Percentiles rank a stretch among this genome's conserved stretches.
Conservation (phyloP, 768 basidiomycete species). For the Suillus placidus region DNA sequence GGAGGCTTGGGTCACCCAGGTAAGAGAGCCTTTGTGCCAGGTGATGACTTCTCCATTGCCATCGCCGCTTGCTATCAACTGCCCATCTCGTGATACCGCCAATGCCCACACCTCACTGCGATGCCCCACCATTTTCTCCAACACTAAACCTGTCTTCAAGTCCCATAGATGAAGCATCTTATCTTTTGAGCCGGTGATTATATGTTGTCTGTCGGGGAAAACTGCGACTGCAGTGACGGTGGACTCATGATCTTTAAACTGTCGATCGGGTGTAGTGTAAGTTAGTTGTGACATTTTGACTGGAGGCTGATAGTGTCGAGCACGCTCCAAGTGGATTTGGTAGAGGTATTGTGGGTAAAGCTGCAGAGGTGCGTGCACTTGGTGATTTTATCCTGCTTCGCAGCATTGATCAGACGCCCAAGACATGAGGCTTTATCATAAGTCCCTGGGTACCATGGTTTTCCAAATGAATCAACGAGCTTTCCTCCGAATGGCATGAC, state of each 20-base stretch:
- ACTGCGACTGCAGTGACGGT: not conserved
- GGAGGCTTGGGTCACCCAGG: too few relatives aligned
- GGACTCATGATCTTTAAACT: not conserved
- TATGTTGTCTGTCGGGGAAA: not conserved
- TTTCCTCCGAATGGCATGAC: not conserved
- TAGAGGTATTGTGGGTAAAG: not conserved
- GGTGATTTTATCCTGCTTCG: not conserved
- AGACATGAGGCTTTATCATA: not conserved
- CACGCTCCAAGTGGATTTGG: not conserved
- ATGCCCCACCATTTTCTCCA: not conserved
- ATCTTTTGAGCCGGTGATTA: not conserved
- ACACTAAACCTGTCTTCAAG: not conserved
- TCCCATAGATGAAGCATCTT: not conserved
- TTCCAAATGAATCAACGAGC: not conserved
- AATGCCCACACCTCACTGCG: not conserved
- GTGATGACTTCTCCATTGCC: not conserved
- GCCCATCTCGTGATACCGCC: not conserved
- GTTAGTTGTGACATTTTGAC: not conserved
- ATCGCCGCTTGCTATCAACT: slow-evolving; percentile 1
- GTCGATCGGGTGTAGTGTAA: not conserved
- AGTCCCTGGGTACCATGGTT: not conserved
- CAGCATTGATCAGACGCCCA: not conserved
- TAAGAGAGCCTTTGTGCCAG: not conserved
- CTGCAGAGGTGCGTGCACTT: not conserved
- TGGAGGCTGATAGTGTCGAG: not conserved